Conservation (phyloP, 345 rosid species). For the Gossypium bickii region DNA sequence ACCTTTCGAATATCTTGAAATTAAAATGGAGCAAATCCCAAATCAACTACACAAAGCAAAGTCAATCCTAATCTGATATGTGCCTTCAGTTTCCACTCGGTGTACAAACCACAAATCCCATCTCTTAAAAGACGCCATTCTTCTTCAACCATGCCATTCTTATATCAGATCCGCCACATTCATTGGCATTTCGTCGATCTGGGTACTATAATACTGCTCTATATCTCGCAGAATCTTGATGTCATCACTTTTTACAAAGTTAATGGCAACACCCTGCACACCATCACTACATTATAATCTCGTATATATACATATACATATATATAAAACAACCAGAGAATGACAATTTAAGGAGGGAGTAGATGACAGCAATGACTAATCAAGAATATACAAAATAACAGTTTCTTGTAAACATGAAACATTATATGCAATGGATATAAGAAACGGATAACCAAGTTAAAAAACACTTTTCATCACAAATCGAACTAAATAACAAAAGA, state of each 20-base stretch:
- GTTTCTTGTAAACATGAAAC: too few relatives aligned
- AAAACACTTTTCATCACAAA: background rate
- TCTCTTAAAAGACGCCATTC: background rate
- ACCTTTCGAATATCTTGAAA: too few relatives aligned
- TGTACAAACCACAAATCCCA: background rate
- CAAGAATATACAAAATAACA: background rate
- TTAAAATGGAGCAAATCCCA: too few relatives aligned
- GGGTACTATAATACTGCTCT: slow-evolving; percentile 90
- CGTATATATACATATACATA: background rate
- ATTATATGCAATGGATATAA: background rate
- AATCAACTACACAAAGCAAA: background rate
- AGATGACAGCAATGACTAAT: background rate
- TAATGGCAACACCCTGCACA: slow-evolving; percentile 81
- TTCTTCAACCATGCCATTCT: background rate
- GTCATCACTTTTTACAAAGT: slow-evolving; percentile 82
- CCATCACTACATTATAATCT: background rate
- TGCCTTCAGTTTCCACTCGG: background rate
- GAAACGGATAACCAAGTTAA: background rate
- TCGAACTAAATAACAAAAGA: background rate
- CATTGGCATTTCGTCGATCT: slow-evolving; percentile 96
- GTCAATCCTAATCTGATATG: background rate
- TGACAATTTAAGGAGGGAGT: background rate
- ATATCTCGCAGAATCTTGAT: slow-evolving; percentile 85
- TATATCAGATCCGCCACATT: slow-evolving; percentile 69
- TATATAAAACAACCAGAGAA: background rate